Evolutionary conservation across 2,329 filamentous ascomycete species (phyloP).

Genomic region (Fusarium sp.): DNA sequence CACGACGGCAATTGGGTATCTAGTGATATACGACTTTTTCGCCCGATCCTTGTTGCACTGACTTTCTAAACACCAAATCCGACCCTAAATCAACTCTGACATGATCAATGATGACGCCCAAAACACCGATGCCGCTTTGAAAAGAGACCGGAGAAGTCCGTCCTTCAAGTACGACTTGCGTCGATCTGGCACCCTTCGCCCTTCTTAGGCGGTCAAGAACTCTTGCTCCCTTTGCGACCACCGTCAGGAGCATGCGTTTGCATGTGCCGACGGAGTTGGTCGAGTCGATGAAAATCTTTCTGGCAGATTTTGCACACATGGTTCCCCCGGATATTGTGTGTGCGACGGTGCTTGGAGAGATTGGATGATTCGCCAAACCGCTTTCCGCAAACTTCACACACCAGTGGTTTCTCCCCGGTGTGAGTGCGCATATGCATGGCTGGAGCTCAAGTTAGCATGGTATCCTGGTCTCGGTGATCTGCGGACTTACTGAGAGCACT

Average conservation of each 20-base stretch:
- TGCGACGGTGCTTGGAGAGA: slow-evolving; percentile 73
- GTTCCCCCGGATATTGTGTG: slow-evolving; percentile 65
- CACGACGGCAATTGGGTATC: slow-evolving; percentile 32
- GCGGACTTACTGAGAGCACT: slow-evolving; percentile 70
- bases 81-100: slow-evolving; percentile 5
- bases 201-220: slow-evolving; percentile 11
- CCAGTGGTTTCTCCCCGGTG: slow-evolving; percentile 72
- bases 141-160: slow-evolving; percentile 12
- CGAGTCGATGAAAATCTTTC: slow-evolving; percentile 69
- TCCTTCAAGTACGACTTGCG: background rate
- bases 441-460: slow-evolving; percentile 45
- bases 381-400: slow-evolving; percentile 69
- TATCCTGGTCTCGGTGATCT: background rate
- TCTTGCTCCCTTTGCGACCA: slow-evolving; percentile 31
- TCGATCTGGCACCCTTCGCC: background rate
- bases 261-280: slow-evolving; percentile 70
- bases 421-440: slow-evolving; percentile 77
- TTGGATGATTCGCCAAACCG: slow-evolving; percentile 75
- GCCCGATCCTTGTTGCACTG: slow-evolving; percentile 13
- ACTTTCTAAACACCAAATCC: slow-evolving; percentile 19
- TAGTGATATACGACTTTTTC: slow-evolving; percentile 26
- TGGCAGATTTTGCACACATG: slow-evolving; percentile 65
- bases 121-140: slow-evolving; percentile 23
- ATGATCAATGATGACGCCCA: slow-evolving; percentile 10
- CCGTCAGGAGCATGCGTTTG: slow-evolving; percentile 47